phyloP scores from a whole-genome alignment of 805 yeast species.

The Tanozyma kutaoensis region DNA sequence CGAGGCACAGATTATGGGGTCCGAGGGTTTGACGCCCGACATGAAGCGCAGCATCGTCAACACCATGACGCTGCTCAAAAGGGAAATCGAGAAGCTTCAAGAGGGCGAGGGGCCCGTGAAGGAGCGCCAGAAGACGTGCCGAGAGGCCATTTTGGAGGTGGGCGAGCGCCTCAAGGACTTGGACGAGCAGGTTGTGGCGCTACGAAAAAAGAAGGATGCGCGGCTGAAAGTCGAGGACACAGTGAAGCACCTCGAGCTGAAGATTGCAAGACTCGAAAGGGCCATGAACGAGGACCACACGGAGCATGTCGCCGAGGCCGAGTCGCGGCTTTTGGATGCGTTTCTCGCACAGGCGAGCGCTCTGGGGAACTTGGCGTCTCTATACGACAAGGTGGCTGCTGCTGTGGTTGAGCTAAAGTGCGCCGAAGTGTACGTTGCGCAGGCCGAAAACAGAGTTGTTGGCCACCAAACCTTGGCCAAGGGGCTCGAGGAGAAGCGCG shows the following conservation, averaged over 20 bases:
- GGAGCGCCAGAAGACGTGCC: slow-evolving; percentile 1
- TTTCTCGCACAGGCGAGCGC: slow-evolving; percentile 7
- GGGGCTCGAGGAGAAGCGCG: slow-evolving; percentile 14
- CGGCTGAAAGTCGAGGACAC: slow-evolving; percentile 15
- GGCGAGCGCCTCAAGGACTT: slow-evolving; percentile 3
- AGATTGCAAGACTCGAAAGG: slow-evolving; percentile 3
- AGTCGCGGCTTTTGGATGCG: slow-evolving; percentile 10
- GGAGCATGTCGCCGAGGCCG: slow-evolving; percentile 20
- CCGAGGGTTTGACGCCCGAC: slow-evolving; percentile 1
- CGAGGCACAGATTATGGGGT: slow-evolving; percentile 16
- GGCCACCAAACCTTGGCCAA: slow-evolving; percentile 8
- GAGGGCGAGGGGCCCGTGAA: slow-evolving; percentile 6
- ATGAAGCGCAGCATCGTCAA: background rate
- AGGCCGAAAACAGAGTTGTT: slow-evolving; percentile 5
- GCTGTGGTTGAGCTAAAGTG: slow-evolving; percentile 3
- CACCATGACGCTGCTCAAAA: no score
- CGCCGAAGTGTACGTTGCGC: slow-evolving; percentile 4
- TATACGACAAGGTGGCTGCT: slow-evolving; percentile 1
- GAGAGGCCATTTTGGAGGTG: slow-evolving; percentile 1
- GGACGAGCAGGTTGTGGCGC: slow-evolving; percentile 11
- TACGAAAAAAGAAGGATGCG: slow-evolving; percentile 13
- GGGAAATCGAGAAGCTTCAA: slow-evolving; percentile 9
- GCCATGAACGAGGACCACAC: slow-evolving; percentile 26
- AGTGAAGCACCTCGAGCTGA: slow-evolving; percentile 3
- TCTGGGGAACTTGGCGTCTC: slow-evolving; percentile 10